Evolutionary conservation across 116 monocot genomes (phyloP), one percentile per base, ranked within the genome.

Genomic region (Papilionanthe hybrid): DNA sequence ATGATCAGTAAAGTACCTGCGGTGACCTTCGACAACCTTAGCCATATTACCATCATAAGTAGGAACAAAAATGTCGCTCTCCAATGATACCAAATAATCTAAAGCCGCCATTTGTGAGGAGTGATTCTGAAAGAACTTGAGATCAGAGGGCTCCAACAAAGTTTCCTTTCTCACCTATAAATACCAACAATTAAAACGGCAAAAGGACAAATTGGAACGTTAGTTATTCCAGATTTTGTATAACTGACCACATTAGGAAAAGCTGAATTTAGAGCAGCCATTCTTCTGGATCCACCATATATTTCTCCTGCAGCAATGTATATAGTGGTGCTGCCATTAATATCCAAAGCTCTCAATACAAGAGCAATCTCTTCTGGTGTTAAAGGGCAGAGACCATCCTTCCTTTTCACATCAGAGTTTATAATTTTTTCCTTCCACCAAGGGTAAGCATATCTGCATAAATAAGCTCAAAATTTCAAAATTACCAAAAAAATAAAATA

Each of bases 391-490:
- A 89, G 84, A 42, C 95, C 95, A 58, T 95, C 95, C 84, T 86
- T 95, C 45, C 95, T 92, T 65, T 88, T 95, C 50, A 82, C 45
- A 20, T 85, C 86, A n/a, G 92, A 95, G 63, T 92, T 74, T n/a
- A 92, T 92, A 50, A 95, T 81, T 82, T 95, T 95, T 81, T 91
- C 95, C 82, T 95, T 95, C 92, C 95, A 95, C 95, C 92, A 95
- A 2, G 95, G 92, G 82, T 95, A 95, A n/a, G 91, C 95, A 91
- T 92, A 95, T 78, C 92, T 95, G 60, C 20, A 72, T 20, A 7
- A 72, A 72, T 29, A 23, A 76, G 5, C 73, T 71, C 20, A 18
- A 5, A 72, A 1, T 3, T 48, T 48, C 11, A 12, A 1, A 48
- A 13, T 43, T 72, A 43, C 43, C 43, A 44, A 19, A 8, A 19